These are phyloP conservation scores for Mycocentrospora acerina DNA, from an alignment of 2,329 filamentous ascomycete genomes.

Conservation along the genomic window DNA sequence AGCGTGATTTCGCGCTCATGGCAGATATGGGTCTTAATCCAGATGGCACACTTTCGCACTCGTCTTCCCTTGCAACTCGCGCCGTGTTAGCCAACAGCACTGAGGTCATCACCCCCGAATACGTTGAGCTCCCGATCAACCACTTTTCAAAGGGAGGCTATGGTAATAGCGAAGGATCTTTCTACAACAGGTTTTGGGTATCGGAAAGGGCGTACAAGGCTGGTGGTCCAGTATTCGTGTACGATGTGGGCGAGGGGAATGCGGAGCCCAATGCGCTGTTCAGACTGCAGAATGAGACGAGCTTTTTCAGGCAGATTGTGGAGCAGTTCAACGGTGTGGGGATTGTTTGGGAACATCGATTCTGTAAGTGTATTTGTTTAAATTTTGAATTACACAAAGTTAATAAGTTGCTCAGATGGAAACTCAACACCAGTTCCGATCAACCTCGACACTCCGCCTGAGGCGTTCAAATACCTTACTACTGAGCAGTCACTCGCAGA, in stretches of 20 bases:
- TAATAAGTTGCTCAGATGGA: slow-evolving; percentile 32
- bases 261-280: slow-evolving; percentile 27
- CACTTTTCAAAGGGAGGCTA: slow-evolving; percentile 23
- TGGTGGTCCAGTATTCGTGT: slow-evolving; percentile 43
- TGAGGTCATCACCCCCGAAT: slow-evolving; percentile 31
- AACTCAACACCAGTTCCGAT: slow-evolving; percentile 40
- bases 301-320: slow-evolving; percentile 40
- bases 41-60: slow-evolving; percentile 31
- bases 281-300: slow-evolving; percentile 30
- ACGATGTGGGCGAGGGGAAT: slow-evolving; percentile 40
- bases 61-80: too few species aligned
- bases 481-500: slow-evolving; percentile 47
- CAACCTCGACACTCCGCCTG: slow-evolving; percentile 32
- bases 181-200: slow-evolving; percentile 44
- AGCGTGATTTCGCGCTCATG: slow-evolving; percentile 23
- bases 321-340: slow-evolving; percentile 41
- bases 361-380: slow-evolving; percentile 22
- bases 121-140: slow-evolving; percentile 39
- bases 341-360: slow-evolving; percentile 46
- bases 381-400: neutral
- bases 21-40: slow-evolving; percentile 37
- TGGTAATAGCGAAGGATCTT: slow-evolving; percentile 30
- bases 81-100: too few species aligned
- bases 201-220: slow-evolving; percentile 33
- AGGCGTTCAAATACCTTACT: slow-evolving; percentile 40